phyloP scores from a whole-genome alignment of 2,329 filamentous ascomycete genomes.

The Penicillium occitanis region DNA sequence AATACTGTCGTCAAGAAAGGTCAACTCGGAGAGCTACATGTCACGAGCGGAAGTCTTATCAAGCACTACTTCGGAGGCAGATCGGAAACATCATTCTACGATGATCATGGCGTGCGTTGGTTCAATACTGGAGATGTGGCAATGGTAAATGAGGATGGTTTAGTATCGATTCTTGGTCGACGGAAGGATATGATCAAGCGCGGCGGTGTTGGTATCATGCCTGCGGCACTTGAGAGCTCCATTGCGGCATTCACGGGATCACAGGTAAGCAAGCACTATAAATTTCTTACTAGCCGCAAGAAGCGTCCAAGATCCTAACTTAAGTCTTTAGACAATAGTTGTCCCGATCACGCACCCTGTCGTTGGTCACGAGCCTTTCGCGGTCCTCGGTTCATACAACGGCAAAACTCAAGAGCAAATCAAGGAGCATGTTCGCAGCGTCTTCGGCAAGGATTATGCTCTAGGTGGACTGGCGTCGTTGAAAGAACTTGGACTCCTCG shows the following conservation, averaged over 20 bases:
- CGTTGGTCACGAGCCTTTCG: background rate
- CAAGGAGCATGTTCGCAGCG: background rate
- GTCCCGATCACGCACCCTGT: background rate
- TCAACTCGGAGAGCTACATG: background rate
- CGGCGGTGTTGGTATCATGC: constrained; percentile 7
- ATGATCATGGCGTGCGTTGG: background rate
- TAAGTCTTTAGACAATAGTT: background rate
- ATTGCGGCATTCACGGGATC: background rate
- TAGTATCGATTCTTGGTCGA: constrained; percentile 2
- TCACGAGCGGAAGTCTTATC: constrained; percentile 3
- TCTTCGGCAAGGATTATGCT: background rate
- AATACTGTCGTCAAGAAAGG: background rate
- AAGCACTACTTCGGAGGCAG: background rate
- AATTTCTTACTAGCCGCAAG: background rate
- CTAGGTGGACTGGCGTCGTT: background rate
- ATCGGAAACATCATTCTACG: constrained; percentile 1
- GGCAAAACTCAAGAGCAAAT: background rate
- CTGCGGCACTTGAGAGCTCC: background rate
- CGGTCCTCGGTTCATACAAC: background rate
- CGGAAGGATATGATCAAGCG: constrained; percentile 7
- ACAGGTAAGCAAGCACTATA: background rate
- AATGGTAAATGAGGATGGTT: background rate
- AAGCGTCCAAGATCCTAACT: background rate
- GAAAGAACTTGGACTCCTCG: background rate
- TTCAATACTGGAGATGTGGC: constrained; percentile 6